Evolutionary conservation across 306 rosid genomes (phyloP), one percentile per base, ranked within the genome.

Genomic region (Pyrus betulifolia): DNA sequence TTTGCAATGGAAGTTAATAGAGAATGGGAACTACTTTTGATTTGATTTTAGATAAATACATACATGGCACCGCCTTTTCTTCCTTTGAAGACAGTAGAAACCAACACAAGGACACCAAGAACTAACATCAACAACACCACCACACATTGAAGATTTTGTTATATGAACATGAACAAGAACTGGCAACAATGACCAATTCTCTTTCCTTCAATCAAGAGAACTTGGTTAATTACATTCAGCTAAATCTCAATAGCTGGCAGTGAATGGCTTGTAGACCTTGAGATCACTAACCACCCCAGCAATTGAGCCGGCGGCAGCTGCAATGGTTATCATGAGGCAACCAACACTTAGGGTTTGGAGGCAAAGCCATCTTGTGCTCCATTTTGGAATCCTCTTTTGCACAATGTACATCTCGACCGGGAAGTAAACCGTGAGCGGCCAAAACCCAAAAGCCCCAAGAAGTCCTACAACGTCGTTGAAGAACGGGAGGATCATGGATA

Each of bases 391-490:
- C 79, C 49, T 82, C 88, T 82, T 89, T 42, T 91, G 97, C 46
- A 2, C 45, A 42, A 91, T 91, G 67, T 86, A 91, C 97, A 92
- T 89, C 65, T 92, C 91, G 76, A 92, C 97, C 0, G 97, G 97
- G 81, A 89, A 89, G 82, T 84, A 92, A 38, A 92, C 96, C 0
- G 93, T 89, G 0, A 88, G 82, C 2, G 97, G 97, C 97, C 97
- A 92, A 76, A 92, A 92, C 12, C 91, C 97, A 22, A 92, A 61
- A 8, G 97, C 96, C 10, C 97, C 97, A 38, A 92, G 90, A 66
- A 92, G 90, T 25, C 90, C 97, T 4, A 71, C 93, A 1, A 92
- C 74, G 69, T 87, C 93, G 38, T 89, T 92, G 76, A 92, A 92
- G 80, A 92, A 92, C 3, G 97, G 97, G 3, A 92, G 82, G 1